A percentile compares a stretch with the other conserved stretches of the same genome.
phyloP scores from a whole-genome alignment of 345 rosid genomes.

The Lepidium aucheri region DNA sequence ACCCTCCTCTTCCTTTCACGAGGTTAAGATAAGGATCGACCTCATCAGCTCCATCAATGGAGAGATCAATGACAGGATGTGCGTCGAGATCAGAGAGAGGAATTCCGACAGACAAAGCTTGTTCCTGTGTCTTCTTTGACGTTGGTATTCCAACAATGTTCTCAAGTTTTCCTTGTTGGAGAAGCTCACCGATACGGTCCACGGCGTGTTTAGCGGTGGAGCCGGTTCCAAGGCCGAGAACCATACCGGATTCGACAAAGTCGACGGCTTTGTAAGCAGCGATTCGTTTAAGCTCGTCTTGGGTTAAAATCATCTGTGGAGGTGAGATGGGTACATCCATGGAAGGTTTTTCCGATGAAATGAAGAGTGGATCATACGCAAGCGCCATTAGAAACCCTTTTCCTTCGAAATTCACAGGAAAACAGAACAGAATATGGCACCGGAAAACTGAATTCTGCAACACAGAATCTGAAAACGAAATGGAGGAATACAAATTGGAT shows the following conservation, averaged over 20 bases:
- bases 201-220: conserved; percentile 96
- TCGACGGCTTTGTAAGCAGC: conserved; percentile 94
- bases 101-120: conserved; percentile 72
- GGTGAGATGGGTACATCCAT: conserved; percentile 27
- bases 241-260: conserved; percentile 95
- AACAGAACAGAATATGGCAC: too few relatives aligned
- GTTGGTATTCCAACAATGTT: conserved; percentile 83
- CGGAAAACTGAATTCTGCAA: not conserved
- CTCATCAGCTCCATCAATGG: conserved; percentile 98
- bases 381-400: too few relatives aligned
- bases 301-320: conserved; percentile 36
- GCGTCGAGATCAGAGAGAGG: conserved; percentile 77
- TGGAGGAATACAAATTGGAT: not conserved
- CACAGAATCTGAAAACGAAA: not conserved
- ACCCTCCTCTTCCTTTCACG: conserved; percentile 93
- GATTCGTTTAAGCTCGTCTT: conserved; percentile 70
- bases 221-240: conserved; percentile 90
- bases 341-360: conserved; percentile 29
- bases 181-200: conserved; percentile 77
- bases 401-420: too few relatives aligned
- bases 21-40: conserved; percentile 72
- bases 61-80: conserved; percentile 63
- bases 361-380: conserved; percentile 23
- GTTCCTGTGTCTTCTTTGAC: conserved; percentile 62
- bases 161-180: conserved; percentile 56